Base-by-base conservation (phyloP, 1,139 yeast genomes). In the Suhomyces yuchorum region DNA sequence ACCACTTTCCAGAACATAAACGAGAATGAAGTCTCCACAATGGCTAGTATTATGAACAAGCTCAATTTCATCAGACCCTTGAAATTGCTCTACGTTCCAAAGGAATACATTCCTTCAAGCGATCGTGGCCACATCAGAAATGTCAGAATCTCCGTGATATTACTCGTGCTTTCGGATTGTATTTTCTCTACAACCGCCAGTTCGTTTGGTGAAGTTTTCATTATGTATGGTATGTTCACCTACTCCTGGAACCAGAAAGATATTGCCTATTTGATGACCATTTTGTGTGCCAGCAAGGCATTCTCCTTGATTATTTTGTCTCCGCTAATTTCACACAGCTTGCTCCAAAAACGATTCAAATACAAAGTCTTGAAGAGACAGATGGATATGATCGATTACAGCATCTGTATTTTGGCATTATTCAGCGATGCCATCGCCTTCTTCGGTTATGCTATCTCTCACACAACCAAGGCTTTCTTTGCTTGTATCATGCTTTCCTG, bases 231-330 rank as follows among this genome's bases (percentile, higher is more conserved):
- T 0, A 80, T 85, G 26, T 82, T 75, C 59, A 62, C 59, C 37
- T 87, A 82, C 62, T 57, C 73, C 19, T 85, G 95, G 89, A 67
- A 69, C 2, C 75, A 88, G 18, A 76, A 70, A 3, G 78, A 78
- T 43, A 66, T 85, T 28, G 91, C 93, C 6, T 75, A 77, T 51
- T 75, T 81, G 49, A 64, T 88, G 50, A 81, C 92, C 0, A 50
- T 77, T 1, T 56, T 77, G 1, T 86, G 89, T 42, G 53, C 80
- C 1, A 63, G 80, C 7, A 61, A 68, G 45, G 77, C 76, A 1
- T 42, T 67, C 4, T 62, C 65, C 2, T 60, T 74, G 50, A 64
- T 72, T 15, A 50, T 71, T 2, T 35, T 73, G 9, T 62, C 75
- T 1, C 78, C 79, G 1, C 35, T 71, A 1, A 47, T 72, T n/a